Evolutionary conservation across 345 rosid species (phyloP).

Genomic region (Pseudoturritis turrita): DNA sequence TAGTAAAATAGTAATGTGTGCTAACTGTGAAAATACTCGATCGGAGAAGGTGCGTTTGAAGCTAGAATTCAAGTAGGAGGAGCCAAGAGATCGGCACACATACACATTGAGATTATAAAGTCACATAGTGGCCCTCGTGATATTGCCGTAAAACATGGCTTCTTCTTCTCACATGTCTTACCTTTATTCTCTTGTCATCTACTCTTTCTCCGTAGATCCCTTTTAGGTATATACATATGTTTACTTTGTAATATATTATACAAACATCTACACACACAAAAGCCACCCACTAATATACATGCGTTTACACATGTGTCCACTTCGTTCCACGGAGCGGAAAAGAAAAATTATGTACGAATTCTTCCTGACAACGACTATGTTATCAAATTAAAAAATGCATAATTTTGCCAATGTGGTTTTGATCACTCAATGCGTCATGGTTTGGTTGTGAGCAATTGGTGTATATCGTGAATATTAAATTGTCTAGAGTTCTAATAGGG

Average conservation of each 20-base stretch:
- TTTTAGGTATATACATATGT: slow-evolving; percentile 1
- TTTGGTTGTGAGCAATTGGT: not conserved
- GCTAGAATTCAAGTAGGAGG: slow-evolving; percentile 27
- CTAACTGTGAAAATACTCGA: slow-evolving; percentile 10
- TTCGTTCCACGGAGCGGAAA: slow-evolving; percentile 9
- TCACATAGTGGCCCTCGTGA: slow-evolving; percentile 29
- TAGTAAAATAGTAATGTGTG: not conserved
- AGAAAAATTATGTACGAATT: not conserved
- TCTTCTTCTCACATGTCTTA: slow-evolving; percentile 30
- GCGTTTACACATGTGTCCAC: slow-evolving; percentile 29
- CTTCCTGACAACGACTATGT: not conserved
- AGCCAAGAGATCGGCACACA: slow-evolving; percentile 27
- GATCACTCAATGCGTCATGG: not conserved
- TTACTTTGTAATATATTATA: slow-evolving; percentile 10
- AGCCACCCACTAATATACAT: slow-evolving; percentile 24
- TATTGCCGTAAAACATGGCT: slow-evolving; percentile 27
- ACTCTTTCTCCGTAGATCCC: slow-evolving; percentile 14
- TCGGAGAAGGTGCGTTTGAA: slow-evolving; percentile 19
- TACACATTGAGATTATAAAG: slow-evolving; percentile 15
- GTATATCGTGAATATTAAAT: too few relatives aligned
- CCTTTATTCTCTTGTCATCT: slow-evolving; percentile 28
- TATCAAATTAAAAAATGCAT: not conserved
- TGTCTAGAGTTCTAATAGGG: too few relatives aligned
- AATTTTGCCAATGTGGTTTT: not conserved
- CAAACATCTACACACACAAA: slow-evolving; percentile 2